Base-by-base conservation (phyloP, 1,284 basidiomycete genomes). In the Vanrija sp. region DNA sequence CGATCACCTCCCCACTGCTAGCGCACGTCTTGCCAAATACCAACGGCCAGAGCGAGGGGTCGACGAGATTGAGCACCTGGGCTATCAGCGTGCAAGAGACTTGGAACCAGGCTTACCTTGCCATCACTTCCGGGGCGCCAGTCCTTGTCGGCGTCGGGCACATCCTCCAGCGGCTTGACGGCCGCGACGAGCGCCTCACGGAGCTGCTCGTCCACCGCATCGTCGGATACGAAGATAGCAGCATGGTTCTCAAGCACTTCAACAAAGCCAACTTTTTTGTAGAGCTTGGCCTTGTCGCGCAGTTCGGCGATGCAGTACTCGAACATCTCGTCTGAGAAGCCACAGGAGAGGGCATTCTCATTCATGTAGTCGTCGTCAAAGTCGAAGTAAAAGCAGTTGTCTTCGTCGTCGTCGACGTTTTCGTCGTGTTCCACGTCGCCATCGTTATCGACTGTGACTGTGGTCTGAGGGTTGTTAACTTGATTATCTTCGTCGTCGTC, bases 91-190 rank as follows among this genome's bases (percentile, higher is more conserved):
- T n/a, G n/a, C n/a, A n/a, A n/a, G n/a, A n/a, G n/a, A n/a, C n/a
- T n/a, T n/a, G n/a, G n/a, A n/a, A n/a, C n/a, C n/a, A n/a, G n/a
- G n/a, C n/a, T n/a, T n/a, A n/a, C n/a, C n/a, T n/a, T n/a, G n/a
- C 38, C 47, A 21, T 58, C 29, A 16, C 42, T 49, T 15, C 57
- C 57, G 3, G 52, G 52, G 50, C 54, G 57, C 57, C 57, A 58
- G 53, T 58, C 57, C 43, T 52, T 52, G 26, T 55, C 46, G 8
- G 43, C 16, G 4, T 29, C 45, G n/a, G n/a, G n/a, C n/a, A n/a
- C n/a, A n/a, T 48, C 38, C 38, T 58, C 53, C 15, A 55, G 57
- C 23, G n/a, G n/a, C n/a, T 28, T 38, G 1, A 43, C 53, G 5
- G 43, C 50, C 26, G 15, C 43, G n/a, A 21, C 15, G n/a, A 55